Evolutionary conservation across 2,329 filamentous ascomycete species (phyloP).

Genomic region (Xylariaceae sp.): DNA sequence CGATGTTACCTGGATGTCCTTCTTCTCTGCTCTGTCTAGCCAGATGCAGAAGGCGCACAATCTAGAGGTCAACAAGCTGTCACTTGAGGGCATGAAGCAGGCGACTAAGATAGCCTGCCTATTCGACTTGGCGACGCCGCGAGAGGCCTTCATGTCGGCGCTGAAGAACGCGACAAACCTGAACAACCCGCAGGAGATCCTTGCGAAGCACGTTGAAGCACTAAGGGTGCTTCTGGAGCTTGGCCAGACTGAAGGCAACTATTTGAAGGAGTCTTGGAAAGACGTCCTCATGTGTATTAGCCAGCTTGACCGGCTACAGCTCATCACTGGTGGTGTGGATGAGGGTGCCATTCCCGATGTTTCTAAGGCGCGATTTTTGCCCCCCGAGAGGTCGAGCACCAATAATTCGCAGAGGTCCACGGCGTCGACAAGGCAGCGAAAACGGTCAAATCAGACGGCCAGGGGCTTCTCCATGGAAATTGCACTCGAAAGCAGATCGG

Average conservation of each 20-base stretch:
- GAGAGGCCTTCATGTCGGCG: conserved; percentile 90
- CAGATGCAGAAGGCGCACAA: conserved; percentile 93
- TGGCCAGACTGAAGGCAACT: conserved; percentile 85
- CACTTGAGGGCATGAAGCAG: conserved; percentile 91
- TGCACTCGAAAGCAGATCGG: conserved; percentile 83
- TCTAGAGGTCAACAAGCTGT: conserved; percentile 82
- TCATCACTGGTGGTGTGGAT: conserved; percentile 90
- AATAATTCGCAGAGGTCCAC: conserved; percentile 59
- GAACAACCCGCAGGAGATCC: conserved; percentile 91
- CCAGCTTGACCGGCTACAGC: conserved; percentile 87
- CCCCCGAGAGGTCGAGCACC: conserved; percentile 47
- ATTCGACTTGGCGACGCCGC: conserved; percentile 86
- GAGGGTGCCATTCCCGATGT: conserved; percentile 90
- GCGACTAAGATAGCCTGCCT: conserved; percentile 88
- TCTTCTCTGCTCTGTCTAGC: conserved; percentile 87
- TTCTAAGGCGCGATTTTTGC: conserved; percentile 68
- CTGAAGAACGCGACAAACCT: conserved; percentile 91
- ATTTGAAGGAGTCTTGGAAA: conserved; percentile 85
- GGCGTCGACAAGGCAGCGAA: conserved; percentile 46
- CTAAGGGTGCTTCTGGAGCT: conserved; percentile 87
- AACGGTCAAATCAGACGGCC: conserved; percentile 50
- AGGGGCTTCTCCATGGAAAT: conserved; percentile 69
- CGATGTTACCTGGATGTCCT: conserved; percentile 98
- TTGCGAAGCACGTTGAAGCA: conserved; percentile 92
- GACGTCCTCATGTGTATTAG: conserved; percentile 93